Base-by-base conservation (phyloP, 352 stramenopile genomes). In the Phytophthora brassicae region DNA sequence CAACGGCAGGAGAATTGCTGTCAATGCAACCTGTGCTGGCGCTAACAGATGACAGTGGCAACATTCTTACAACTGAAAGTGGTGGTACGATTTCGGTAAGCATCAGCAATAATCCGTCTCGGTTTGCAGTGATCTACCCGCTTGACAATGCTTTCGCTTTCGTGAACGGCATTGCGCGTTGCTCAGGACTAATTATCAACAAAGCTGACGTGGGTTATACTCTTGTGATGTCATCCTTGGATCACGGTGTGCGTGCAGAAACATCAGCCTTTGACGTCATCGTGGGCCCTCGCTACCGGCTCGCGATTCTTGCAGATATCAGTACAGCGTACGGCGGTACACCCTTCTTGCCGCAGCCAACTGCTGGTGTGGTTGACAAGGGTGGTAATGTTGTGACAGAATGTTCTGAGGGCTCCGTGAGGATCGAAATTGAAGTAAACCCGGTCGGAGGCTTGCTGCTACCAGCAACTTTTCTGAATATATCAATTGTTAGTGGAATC, bases 311-410 rank as follows among this genome's bases (percentile, higher is more conserved):
- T 36, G 66, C 83, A 17, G 80, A 94, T 60, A 78, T 92, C 44
- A 91, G 82, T 75, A 94, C 76, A 2, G 86, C 88, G 4, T 92
- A 80, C 39, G 84, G 87, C 52, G 88, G 88, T 2, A 87, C 73
- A 9, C 62, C 79, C 0, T 95, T 96, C 56, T 66, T 79, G 19
- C 88, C 88, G 1, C 87, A 96, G 51, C 87, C 88, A 7, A 66
- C 70, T n/a, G 79, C 80, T 2, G 81, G 68, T 19, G 78, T 96
- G 16, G 86, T 96, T 6, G 87, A 96, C 54, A 78, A 74, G 48
- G 86, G 86, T 20, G 86, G 84, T 2, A 94, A 95, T 56, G 45
- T 81, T 14, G 83, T 94, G 26, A 55, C 60, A 2, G 47, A 56
- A 11, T 53, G 77, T 22, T 88, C 60, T 20, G 56, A 77, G 19